Evolutionary conservation across 495 filamentous ascomycete genomes (phyloP).

Genomic region (Chaetomium fimeti): DNA sequence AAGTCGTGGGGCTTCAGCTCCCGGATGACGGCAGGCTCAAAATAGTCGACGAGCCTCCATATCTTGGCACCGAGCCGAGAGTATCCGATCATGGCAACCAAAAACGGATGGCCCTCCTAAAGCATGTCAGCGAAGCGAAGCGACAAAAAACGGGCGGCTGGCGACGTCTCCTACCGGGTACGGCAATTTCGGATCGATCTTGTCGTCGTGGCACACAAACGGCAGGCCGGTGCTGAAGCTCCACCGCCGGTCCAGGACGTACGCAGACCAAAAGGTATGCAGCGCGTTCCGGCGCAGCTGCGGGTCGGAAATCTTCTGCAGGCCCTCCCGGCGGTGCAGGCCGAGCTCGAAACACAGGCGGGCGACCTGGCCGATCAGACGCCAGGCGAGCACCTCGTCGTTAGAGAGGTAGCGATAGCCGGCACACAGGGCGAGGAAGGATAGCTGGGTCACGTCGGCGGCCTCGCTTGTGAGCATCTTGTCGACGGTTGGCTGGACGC

Average conservation of each 20-base stretch:
- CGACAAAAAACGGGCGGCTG: neutral
- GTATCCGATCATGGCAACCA: conserved; percentile 76
- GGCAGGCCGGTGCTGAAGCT: conserved; percentile 78
- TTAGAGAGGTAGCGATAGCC: conserved; percentile 83
- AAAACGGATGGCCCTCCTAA: conserved; percentile 68
- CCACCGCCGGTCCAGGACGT: conserved; percentile 78
- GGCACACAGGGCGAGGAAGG: conserved; percentile 70
- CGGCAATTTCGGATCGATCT: conserved; percentile 75
- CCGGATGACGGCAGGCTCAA: conserved; percentile 52
- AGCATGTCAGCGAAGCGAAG: conserved; percentile 3
- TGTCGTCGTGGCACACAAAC: conserved; percentile 76
- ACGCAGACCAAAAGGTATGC: conserved; percentile 76
- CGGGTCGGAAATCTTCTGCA: conserved; percentile 62
- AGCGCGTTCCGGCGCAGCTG: conserved; percentile 62
- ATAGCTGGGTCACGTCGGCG: conserved; percentile 65
- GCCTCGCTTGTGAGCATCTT: conserved; percentile 64
- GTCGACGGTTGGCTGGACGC: conserved; percentile 66
- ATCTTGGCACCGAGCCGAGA: conserved; percentile 74
- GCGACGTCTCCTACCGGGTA: conserved; percentile 60
- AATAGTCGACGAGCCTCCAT: conserved; percentile 65
- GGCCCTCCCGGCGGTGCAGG: conserved; percentile 70
- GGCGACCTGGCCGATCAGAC: conserved; percentile 70
- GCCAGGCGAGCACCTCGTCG: conserved; percentile 77
- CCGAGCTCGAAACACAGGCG: conserved; percentile 79
- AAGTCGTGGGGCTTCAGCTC: conserved; percentile 62